Conservation (phyloP, 2,329 filamentous ascomycete genomes). For the Hortaea sp. region DNA sequence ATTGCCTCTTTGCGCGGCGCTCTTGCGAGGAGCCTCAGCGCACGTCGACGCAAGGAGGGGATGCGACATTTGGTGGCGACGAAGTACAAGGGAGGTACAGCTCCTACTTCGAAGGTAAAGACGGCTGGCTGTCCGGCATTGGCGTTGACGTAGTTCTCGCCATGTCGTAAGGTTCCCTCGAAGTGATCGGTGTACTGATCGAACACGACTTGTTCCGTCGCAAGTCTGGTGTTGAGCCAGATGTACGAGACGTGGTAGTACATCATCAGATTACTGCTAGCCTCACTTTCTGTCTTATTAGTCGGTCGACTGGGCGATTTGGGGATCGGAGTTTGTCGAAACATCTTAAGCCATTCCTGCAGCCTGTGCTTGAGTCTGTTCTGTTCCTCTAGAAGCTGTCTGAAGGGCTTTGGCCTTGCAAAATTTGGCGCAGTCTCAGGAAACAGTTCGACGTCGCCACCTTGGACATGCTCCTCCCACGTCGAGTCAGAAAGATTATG, state of each 20-base stretch:
- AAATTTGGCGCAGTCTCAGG: background rate
- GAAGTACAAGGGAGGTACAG: constrained; percentile 14
- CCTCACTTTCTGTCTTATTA: background rate
- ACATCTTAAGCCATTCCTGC: background rate
- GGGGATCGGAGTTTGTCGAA: background rate
- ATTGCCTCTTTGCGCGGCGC: constrained; percentile 16
- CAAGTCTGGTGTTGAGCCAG: constrained; percentile 11
- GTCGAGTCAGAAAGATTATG: background rate
- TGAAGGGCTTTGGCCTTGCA: background rate
- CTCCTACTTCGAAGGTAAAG: constrained; percentile 19
- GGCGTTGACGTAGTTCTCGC: constrained; percentile 7
- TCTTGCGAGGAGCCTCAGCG: constrained; percentile 11
- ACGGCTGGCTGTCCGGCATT: constrained; percentile 4
- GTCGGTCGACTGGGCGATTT: background rate
- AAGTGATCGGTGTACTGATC: constrained; percentile 16
- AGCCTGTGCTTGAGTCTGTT: background rate
- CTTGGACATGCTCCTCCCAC: background rate
- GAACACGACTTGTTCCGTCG: constrained; percentile 8
- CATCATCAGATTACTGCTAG: constrained; percentile 9
- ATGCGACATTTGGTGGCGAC: constrained; percentile 16
- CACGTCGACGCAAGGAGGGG: constrained; percentile 11
- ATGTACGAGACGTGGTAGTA: constrained; percentile 12
- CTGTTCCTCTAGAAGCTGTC: background rate
- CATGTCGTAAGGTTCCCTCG: constrained; percentile 9
- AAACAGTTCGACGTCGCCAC: background rate